Conservation (phyloP, 129 eudicot genomes). For the Glebionis coronaria region DNA sequence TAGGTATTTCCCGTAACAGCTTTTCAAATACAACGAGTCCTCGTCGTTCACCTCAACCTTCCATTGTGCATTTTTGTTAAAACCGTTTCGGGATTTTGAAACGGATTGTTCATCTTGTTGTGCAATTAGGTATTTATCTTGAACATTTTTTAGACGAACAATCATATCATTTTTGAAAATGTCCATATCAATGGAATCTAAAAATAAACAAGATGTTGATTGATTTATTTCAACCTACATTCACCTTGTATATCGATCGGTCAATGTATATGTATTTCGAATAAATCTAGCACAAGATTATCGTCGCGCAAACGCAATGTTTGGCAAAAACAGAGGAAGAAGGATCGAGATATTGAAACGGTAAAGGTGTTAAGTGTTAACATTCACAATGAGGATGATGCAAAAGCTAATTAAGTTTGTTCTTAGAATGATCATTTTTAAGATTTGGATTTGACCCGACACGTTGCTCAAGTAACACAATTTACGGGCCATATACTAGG, state of each 20-base stretch:
- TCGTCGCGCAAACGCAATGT: conserved; percentile 18
- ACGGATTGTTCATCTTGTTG: conserved; percentile 40
- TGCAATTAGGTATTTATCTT: conserved; percentile 42
- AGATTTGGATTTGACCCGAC: conserved; percentile 9
- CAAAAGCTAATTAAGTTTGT: background rate
- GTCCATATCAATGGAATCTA: conserved; percentile 30
- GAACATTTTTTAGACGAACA: conserved; percentile 30
- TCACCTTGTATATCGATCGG: conserved; percentile 14
- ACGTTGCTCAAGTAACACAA: conserved; percentile 18
- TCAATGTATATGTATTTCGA: conserved; percentile 2
- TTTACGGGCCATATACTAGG: background rate
- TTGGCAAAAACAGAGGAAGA: conserved; percentile 18
- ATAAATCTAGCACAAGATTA: conserved; percentile 7
- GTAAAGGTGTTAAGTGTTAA: conserved; percentile 12
- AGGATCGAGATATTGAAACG: conserved; percentile 21
- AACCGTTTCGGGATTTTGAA: conserved; percentile 34
- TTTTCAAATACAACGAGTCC: conserved; percentile 32
- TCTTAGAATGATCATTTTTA: conserved; percentile 10
- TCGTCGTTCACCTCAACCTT: conserved; percentile 35
- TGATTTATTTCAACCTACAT: conserved; percentile 28
- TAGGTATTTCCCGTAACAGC: conserved; percentile 50
- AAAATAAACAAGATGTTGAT: background rate
- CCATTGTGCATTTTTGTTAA: conserved; percentile 46
- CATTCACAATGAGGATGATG: conserved; percentile 20
- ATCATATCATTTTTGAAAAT: conserved; percentile 25